Conservation (phyloP, 768 basidiomycete species). For the Filobasidium floriforme region DNA sequence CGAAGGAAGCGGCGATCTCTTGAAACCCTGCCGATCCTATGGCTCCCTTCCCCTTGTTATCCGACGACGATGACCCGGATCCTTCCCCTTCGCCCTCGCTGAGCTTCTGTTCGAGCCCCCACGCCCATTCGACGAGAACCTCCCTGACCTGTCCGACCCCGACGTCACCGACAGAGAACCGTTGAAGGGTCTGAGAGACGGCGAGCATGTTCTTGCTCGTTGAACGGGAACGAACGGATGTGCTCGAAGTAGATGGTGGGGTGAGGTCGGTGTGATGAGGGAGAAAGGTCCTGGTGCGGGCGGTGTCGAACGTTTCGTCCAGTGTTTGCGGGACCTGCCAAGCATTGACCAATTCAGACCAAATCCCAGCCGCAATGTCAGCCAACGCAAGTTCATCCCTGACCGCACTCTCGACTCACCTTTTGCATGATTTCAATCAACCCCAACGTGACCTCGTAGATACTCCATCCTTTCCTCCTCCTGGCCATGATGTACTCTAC, state of each 20-base stretch:
- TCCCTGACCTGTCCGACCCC: conserved; percentile 39
- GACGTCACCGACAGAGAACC: conserved; percentile 11
- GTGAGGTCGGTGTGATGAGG: conserved; percentile 42
- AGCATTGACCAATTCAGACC: too few relatives aligned
- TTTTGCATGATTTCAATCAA: conserved; percentile 40
- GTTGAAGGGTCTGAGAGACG: not conserved
- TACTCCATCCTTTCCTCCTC: conserved; percentile 34
- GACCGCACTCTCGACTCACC: conserved; percentile 24
- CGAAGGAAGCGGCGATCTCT: conserved; percentile 16
- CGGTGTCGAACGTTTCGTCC: conserved; percentile 32
- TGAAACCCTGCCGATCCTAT: conserved; percentile 35
- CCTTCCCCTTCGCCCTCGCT: conserved; percentile 31
- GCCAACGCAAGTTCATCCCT: not conserved
- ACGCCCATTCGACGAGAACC: conserved; percentile 40
- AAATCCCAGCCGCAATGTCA: conserved; percentile 2
- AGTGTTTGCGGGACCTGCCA: conserved; percentile 14
- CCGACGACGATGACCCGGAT: conserved; percentile 9
- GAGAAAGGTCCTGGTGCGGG: conserved; percentile 37
- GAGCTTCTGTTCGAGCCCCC: conserved; percentile 28
- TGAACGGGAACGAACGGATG: conserved; percentile 32
- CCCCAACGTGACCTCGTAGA: conserved; percentile 40
- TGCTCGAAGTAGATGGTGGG: conserved; percentile 25
- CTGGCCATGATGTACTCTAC: conserved; percentile 40
- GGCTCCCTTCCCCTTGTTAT: conserved; percentile 36
- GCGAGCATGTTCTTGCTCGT: not conserved